Evolutionary conservation across 306 rosid genomes (phyloP).

Genomic region (Vachellia collinsii): DNA sequence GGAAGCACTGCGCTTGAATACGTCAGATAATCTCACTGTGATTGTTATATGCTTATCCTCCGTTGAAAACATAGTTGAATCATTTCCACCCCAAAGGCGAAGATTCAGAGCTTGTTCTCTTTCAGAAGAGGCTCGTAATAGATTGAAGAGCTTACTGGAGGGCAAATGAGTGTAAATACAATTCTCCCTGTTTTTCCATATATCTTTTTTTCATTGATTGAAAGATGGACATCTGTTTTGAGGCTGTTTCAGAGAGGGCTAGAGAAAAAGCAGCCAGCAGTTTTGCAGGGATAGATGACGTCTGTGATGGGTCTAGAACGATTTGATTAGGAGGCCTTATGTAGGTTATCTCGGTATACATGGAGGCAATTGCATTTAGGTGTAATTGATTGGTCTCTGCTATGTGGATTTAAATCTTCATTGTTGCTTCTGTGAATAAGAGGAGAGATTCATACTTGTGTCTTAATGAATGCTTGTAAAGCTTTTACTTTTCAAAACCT

Average conservation of each 20-base stretch:
- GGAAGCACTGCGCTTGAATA: slow-evolving; percentile 74
- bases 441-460: slow-evolving; percentile 2
- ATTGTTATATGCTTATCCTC: slow-evolving; percentile 77
- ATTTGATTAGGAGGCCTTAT: slow-evolving; percentile 30
- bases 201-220: slow-evolving; percentile 34
- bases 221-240: slow-evolving; percentile 45
- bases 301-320: slow-evolving; percentile 34
- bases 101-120: slow-evolving; percentile 63
- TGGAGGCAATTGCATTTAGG: slow-evolving; percentile 39
- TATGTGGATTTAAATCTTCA: slow-evolving; percentile 28
- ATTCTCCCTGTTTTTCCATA: slow-evolving; percentile 29
- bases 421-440: slow-evolving; percentile 31
- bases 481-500: neutral
- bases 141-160: slow-evolving; percentile 63
- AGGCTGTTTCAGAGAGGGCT: slow-evolving; percentile 60
- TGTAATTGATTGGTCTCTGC: slow-evolving; percentile 31
- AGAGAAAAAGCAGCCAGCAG: slow-evolving; percentile 60
- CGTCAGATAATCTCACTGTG: slow-evolving; percentile 85
- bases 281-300: slow-evolving; percentile 65
- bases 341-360: slow-evolving; percentile 15
- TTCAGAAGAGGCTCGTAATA: slow-evolving; percentile 65
- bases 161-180: slow-evolving; percentile 58
- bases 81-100: slow-evolving; percentile 50
- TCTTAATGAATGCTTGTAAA: neutral
- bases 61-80: slow-evolving; percentile 44